Conservation (phyloP, 2,329 filamentous ascomycete genomes). For the Colletotrichum tofieldiae region DNA sequence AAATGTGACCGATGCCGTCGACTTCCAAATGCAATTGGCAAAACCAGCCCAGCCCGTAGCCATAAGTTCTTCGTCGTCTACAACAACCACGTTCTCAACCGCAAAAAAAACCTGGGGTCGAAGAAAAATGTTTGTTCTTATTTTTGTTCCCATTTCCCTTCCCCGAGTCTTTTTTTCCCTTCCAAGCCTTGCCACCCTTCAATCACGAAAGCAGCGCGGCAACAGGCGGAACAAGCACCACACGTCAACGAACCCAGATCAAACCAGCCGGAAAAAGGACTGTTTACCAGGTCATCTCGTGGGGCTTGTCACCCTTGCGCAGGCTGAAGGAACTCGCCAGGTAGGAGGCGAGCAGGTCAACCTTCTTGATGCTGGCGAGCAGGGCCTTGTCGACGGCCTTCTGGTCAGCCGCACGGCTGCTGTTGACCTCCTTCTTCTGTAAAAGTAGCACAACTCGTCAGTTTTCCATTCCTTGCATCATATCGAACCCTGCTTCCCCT, state of each 20-base stretch:
- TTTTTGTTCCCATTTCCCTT: conserved; percentile 29
- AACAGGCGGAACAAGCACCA: conserved; percentile 24
- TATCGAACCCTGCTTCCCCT: not conserved
- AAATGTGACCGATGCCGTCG: conserved; percentile 76
- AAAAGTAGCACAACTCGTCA: conserved; percentile 46
- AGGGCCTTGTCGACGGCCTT: conserved; percentile 98
- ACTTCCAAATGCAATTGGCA: conserved; percentile 78
- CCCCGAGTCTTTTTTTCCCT: conserved; percentile 24
- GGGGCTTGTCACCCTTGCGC: conserved; percentile 99
- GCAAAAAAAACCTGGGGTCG: conserved; percentile 34
- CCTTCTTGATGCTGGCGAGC: conserved; percentile 98
- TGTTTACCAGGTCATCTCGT: conserved; percentile 99
- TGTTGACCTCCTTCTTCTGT: conserved; percentile 97
- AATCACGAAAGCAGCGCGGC: conserved; percentile 21
- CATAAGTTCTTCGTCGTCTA: conserved; percentile 43
- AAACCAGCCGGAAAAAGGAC: conserved; percentile 29
- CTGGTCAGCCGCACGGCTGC: conserved; percentile 95
- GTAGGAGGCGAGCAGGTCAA: conserved; percentile 93
- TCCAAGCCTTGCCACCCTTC: conserved; percentile 32
- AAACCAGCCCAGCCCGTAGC: conserved; percentile 65
- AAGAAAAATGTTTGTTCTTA: conserved; percentile 25
- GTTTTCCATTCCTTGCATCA: conserved; percentile 30
- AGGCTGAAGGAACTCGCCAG: conserved; percentile 97
- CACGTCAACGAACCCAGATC: conserved; percentile 28
- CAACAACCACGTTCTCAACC: conserved; percentile 37